Evolutionary conservation across 139 green algal genomes (phyloP), one percentile per base, ranked within the genome.

Genomic region (Penium margaritaceum): DNA sequence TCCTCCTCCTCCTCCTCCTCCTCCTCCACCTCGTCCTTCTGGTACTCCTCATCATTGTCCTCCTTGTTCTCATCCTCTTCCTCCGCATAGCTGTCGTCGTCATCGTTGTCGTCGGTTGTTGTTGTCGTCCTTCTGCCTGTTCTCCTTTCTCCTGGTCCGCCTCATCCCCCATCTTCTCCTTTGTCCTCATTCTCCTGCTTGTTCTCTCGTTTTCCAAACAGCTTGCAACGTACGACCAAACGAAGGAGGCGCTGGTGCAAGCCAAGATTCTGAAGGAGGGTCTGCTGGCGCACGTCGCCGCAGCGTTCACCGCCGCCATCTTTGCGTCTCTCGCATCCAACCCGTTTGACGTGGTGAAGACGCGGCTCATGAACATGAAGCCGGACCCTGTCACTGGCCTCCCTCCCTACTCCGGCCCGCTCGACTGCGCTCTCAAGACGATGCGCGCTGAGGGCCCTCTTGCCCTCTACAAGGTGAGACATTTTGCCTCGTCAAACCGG

Each of bases 331-430:
- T 58, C 90, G 93, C 44, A 95, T 99, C 87, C 88, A 96, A 41
- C 91, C 94, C 21, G 85, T 88, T 29, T 87, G 86, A 37, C 86
- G 79, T 90, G 84, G 62, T 65, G 80, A 82, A 83, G 51, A 82
- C 98, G 81, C 94, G 92, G n/a, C 96, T 99, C 82, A 95, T 98
- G 84, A 97, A 95, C 75, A 86, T 99, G 65, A 97, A 97, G 87
- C 97, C 93, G 6, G 89, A 89, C 69, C 81, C 86, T 24, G 82
- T 86, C 75, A 91, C 92, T 86, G 91, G 92, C 89, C 90, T 89
- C 68, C 79, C 87, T 65, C 81, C 82, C 36, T 76, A 67, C 37
- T 61, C 35, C 9, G 43, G 75, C 36, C 71, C 88, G 6, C 44
- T 94, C 0, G 94, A 99, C 83, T 99, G 94, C 75, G 90, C 87